Conservation (phyloP, 768 basidiomycete genomes). For the Erythrobasidium yunnanense region DNA sequence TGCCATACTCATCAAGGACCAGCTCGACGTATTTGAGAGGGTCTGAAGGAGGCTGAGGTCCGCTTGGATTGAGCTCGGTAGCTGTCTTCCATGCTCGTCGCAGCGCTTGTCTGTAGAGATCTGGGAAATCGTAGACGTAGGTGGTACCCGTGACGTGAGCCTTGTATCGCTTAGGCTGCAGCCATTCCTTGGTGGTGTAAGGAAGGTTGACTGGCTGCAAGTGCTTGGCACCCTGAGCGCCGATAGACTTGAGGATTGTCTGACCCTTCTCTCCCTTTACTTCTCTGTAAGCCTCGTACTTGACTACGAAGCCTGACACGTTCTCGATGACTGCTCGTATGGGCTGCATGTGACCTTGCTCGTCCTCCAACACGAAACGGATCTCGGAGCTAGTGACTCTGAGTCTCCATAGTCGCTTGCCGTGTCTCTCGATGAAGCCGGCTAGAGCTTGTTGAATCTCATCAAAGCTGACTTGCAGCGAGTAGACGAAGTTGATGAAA, state of each 20-base stretch:
- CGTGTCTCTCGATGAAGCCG: constrained; percentile 98
- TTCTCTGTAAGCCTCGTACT: constrained; percentile 96
- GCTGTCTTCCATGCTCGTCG: constrained; percentile 71
- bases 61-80: constrained; percentile 53
- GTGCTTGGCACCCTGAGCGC: constrained; percentile 92
- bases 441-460: constrained; percentile 92
- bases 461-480: constrained; percentile 84
- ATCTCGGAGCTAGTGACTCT: constrained; percentile 98
- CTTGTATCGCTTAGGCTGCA: constrained; percentile 97
- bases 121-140: constrained; percentile 98
- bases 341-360: constrained; percentile 84
- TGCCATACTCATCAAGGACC: constrained; percentile 83
- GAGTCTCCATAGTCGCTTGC: constrained; percentile 93
- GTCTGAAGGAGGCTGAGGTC: constrained; percentile 61
- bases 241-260: constrained; percentile 92
- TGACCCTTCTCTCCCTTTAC: constrained; percentile 91
- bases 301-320: constrained; percentile 95
- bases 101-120: constrained; percentile 92
- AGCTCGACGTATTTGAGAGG: constrained; percentile 78
- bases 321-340: constrained; percentile 98
- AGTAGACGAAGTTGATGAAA: constrained; percentile 70
- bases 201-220: constrained; percentile 85
- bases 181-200: constrained; percentile 92
- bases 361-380: constrained; percentile 84
- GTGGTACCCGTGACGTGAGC: constrained; percentile 97